Conservation (phyloP, 192 early-diverging fungal species). For the Paraglomus occultum region DNA sequence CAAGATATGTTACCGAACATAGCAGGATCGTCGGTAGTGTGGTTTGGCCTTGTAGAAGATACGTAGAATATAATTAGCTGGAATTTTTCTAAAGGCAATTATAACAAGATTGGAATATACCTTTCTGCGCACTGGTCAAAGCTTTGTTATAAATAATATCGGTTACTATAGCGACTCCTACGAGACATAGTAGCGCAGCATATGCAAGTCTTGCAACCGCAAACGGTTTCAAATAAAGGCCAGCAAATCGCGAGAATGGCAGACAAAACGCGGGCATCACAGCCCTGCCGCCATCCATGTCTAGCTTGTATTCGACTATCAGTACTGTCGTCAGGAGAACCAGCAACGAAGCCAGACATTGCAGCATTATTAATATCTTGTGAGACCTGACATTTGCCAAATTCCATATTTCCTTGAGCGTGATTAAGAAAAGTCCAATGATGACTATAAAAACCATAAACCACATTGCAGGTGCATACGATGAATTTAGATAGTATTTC, state of each 20-base stretch:
- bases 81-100: neutral
- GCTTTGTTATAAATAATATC: neutral
- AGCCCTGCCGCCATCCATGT: neutral
- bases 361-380: too few relatives aligned
- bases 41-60: neutral
- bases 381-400: too few relatives aligned
- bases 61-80: neutral
- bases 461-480: slow-evolving; percentile 35
- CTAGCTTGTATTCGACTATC: slow-evolving; percentile 5
- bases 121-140: neutral
- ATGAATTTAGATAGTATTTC: slow-evolving; percentile 38
- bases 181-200: slow-evolving; percentile 25
- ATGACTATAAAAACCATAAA: slow-evolving; percentile 32
- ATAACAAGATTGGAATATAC: neutral
- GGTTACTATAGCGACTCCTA: slow-evolving; percentile 20
- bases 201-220: slow-evolving; percentile 6
- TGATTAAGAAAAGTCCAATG: neutral
- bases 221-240: too few relatives aligned
- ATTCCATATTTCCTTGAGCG: slow-evolving; percentile 5
- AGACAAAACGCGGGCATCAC: neutral
- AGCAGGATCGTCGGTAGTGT: slow-evolving; percentile 40
- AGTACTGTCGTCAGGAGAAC: neutral
- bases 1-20: slow-evolving; percentile 49
- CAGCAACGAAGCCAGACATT: neutral
- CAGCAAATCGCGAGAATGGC: neutral